A percentile compares a stretch with the other conserved stretches of the same genome.
Conservation (phyloP, 2,329 filamentous ascomycete species). For the Paracoccidioides lutzii region DNA sequence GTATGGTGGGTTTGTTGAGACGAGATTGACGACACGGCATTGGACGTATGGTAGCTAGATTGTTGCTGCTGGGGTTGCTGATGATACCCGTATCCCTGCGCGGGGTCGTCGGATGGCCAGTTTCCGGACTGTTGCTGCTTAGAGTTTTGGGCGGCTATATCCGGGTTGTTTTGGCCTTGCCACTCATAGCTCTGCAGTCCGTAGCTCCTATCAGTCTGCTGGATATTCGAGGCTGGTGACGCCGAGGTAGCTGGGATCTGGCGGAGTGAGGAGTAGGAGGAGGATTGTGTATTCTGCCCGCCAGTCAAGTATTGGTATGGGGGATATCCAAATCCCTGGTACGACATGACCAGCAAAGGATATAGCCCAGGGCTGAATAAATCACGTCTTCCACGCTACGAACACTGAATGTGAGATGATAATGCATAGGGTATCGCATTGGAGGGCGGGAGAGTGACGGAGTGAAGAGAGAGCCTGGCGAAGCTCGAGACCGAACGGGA, state of each 20-base stretch:
- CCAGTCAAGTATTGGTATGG: slow-evolving; percentile 6
- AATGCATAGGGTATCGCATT: neutral
- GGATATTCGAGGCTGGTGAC: neutral
- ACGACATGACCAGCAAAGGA: slow-evolving; percentile 6
- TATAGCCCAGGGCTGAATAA: neutral
- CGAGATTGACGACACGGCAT: neutral
- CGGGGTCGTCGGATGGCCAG: slow-evolving; percentile 5
- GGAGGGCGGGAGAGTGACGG: neutral
- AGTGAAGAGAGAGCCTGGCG: no score
- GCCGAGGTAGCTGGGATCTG: slow-evolving; percentile 1
- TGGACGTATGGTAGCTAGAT: slow-evolving; percentile 4
- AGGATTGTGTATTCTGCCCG: slow-evolving; percentile 1
- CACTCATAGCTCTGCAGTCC: slow-evolving; percentile 7
- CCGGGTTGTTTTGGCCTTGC: slow-evolving; percentile 5
- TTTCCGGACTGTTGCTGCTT: slow-evolving; percentile 2
- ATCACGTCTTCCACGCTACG: neutral
- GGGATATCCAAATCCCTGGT: slow-evolving; percentile 9
- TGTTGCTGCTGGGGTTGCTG: slow-evolving; percentile 7
- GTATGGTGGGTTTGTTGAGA: neutral
- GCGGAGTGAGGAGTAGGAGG: slow-evolving; percentile 3
- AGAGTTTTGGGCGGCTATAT: neutral
- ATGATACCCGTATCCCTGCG: slow-evolving; percentile 2
- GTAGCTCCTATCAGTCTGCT: slow-evolving; percentile 5
- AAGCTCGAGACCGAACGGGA: no score
- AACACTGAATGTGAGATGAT: neutral